phyloP scores from a whole-genome alignment of 2,329 filamentous ascomycete species.

The Parasarocladium wereldwijsianum region DNA sequence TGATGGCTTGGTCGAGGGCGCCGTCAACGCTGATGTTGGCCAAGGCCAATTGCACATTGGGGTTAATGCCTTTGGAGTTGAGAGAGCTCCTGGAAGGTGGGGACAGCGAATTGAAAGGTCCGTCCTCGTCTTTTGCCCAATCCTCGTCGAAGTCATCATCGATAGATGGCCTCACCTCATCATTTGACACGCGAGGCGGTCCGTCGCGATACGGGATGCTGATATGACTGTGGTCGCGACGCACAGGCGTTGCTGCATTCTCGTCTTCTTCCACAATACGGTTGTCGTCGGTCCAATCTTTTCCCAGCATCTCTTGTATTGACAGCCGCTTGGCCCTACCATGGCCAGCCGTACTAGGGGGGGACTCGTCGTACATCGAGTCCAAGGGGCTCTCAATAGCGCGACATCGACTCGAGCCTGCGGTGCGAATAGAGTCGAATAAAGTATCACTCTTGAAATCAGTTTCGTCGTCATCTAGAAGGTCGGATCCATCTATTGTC shows the following conservation, averaged over 20 bases:
- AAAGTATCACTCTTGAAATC: slow-evolving; percentile 65
- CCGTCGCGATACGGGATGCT: slow-evolving; percentile 17
- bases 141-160: slow-evolving; percentile 51
- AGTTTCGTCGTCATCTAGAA: slow-evolving; percentile 62
- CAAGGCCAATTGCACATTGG: slow-evolving; percentile 38
- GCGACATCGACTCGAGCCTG: slow-evolving; percentile 50
- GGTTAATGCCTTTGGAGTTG: slow-evolving; percentile 37
- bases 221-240: slow-evolving; percentile 19
- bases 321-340: slow-evolving; percentile 39
- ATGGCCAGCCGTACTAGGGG: slow-evolving; percentile 41
- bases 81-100: slow-evolving; percentile 38
- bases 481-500: slow-evolving; percentile 55
- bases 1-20: slow-evolving; percentile 14
- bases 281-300: slow-evolving; percentile 37
- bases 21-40: slow-evolving; percentile 35
- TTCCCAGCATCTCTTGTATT: slow-evolving; percentile 43
- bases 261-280: slow-evolving; percentile 52
- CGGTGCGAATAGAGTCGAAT: slow-evolving; percentile 63
- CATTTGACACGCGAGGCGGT: slow-evolving; percentile 19
- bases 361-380: slow-evolving; percentile 70
- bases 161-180: slow-evolving; percentile 37
- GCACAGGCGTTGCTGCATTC: slow-evolving; percentile 34
- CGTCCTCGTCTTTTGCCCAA: slow-evolving; percentile 41
- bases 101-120: slow-evolving; percentile 40
- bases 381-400: slow-evolving; percentile 59